These are phyloP conservation scores for Nannizziopsis barbatae DNA, from an alignment of 2,329 filamentous ascomycete genomes.

Conservation along the genomic window DNA sequence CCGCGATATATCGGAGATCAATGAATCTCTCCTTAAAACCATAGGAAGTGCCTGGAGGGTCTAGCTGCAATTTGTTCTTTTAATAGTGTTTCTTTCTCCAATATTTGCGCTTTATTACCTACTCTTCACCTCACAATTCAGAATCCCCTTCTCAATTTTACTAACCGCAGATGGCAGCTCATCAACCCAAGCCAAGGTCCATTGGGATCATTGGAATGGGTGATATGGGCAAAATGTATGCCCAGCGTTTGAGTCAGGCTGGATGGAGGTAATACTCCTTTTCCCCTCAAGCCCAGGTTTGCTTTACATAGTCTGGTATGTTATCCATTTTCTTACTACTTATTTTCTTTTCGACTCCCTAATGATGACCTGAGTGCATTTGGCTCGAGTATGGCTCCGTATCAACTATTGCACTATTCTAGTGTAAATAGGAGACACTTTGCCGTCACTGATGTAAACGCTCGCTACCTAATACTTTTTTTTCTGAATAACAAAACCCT, in stretches of 20 bases:
- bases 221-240: constrained; percentile 99
- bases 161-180: constrained; percentile 3
- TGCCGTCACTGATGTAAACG: constrained; percentile 94
- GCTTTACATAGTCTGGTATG: constrained; percentile 27
- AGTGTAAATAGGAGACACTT: constrained; percentile 49
- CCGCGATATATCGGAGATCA: too few relatives aligned
- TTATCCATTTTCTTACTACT: constrained; percentile 11
- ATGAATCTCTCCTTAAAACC: too few relatives aligned
- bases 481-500: constrained; percentile 57
- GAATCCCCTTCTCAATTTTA: background rate
- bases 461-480: constrained; percentile 89
- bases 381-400: constrained; percentile 92
- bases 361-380: constrained; percentile 99
- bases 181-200: constrained; percentile 48
- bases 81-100: too few relatives aligned
- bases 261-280: constrained; percentile 76
- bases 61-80: too few relatives aligned
- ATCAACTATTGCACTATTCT: constrained; percentile 59
- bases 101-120: background rate
- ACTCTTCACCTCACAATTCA: background rate
- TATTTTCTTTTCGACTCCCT: constrained; percentile 17
- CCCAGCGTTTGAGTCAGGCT: constrained; percentile 71
- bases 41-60: too few relatives aligned
- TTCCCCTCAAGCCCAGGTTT: background rate
- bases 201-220: constrained; percentile 98